Evolutionary conservation across 345 rosid species (phyloP).

Genomic region (Citrus glauca): DNA sequence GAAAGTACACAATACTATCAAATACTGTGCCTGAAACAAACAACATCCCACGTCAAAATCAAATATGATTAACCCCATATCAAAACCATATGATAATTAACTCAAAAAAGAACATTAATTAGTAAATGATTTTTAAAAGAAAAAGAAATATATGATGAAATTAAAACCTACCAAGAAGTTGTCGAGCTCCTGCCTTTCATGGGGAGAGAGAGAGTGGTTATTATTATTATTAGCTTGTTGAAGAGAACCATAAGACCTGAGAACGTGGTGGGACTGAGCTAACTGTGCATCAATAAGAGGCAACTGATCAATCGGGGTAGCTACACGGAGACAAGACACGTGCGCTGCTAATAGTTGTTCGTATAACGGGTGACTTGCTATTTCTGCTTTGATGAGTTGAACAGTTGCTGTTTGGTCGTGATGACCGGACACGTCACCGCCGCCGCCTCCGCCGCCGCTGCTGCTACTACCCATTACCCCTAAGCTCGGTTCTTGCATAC

Average conservation of each 20-base stretch:
- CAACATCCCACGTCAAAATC: background rate
- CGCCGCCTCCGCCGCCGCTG: conserved; percentile 35
- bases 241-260: conserved; percentile 77
- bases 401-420: too few species aligned
- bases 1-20: conserved; percentile 87
- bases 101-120: too few species aligned
- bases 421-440: conserved; percentile 35
- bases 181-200: conserved; percentile 89
- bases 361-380: conserved; percentile 77
- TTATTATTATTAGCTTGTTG: conserved; percentile 39
- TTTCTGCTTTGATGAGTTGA: conserved; percentile 60
- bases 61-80: background rate
- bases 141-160: background rate
- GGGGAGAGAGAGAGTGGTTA: conserved; percentile 45
- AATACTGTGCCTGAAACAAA: conserved; percentile 67
- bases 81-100: too few species aligned
- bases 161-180: conserved; percentile 64
- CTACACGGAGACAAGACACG: conserved; percentile 86
- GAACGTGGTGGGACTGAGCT: conserved; percentile 75
- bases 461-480: conserved; percentile 64
- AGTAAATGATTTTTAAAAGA: too few species aligned
- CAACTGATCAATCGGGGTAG: conserved; percentile 94
- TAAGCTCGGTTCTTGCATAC: conserved; percentile 75
- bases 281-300: conserved; percentile 94
- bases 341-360: conserved; percentile 86